Conservation (phyloP, 441 rosid species). For the Omphalea diandra region DNA sequence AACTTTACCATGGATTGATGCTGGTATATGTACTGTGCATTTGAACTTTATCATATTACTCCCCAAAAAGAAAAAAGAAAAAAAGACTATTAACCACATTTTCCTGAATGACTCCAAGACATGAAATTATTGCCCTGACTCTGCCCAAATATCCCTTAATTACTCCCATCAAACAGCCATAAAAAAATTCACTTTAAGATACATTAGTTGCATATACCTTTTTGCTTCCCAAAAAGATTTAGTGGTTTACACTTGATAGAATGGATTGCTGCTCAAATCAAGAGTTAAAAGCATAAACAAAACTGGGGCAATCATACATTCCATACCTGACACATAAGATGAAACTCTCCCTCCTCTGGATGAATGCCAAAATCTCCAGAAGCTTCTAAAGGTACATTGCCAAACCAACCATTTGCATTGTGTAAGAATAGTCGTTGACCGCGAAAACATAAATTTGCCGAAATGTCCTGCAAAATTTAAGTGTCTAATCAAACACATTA, state of each 20-base stretch:
- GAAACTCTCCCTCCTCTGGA: slow-evolving; percentile 99
- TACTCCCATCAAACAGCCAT: background rate
- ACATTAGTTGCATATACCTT: background rate
- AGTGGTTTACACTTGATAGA: background rate
- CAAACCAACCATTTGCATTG: slow-evolving; percentile 97
- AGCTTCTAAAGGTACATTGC: slow-evolving; percentile 93
- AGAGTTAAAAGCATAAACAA: slow-evolving; percentile 5
- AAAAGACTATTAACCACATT: background rate
- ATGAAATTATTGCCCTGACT: background rate
- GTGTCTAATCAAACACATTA: too few relatives aligned
- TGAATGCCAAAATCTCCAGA: slow-evolving; percentile 99
- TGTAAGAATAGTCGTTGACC: slow-evolving; percentile 95
- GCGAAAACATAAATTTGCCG: slow-evolving; percentile 86
- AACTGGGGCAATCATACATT: background rate
- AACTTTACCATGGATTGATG: too few relatives aligned
- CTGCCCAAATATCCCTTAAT: background rate
- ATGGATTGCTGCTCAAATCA: slow-evolving; percentile 12
- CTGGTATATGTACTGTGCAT: too few relatives aligned
- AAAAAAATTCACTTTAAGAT: slow-evolving; percentile 2
- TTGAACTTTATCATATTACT: background rate
- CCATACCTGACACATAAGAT: slow-evolving; percentile 95
- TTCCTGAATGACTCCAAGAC: background rate
- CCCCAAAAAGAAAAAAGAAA: background rate
- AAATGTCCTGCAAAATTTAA: slow-evolving; percentile 75
- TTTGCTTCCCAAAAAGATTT: background rate